Conservation (phyloP, 108 stramenopile species). For the Cyclotella choctawhatcheeana region DNA sequence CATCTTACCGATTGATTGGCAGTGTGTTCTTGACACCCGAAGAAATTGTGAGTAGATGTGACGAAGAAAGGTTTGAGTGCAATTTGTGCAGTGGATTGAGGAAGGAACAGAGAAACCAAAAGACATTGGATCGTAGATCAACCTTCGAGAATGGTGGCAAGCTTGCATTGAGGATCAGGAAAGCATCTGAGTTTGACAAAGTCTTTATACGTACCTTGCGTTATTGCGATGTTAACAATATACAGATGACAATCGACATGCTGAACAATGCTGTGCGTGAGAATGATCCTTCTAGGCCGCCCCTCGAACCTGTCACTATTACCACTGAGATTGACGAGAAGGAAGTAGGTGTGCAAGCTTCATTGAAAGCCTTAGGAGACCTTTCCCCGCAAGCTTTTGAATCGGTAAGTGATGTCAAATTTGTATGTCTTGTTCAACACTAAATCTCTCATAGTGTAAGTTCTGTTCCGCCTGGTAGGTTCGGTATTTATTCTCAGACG, state of each 20-base stretch:
- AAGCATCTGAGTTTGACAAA: slow-evolving; percentile 61
- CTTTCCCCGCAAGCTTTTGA: slow-evolving; percentile 37
- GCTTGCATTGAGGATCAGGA: slow-evolving; percentile 66
- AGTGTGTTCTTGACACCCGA: slow-evolving; percentile 46
- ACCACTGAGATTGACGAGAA: slow-evolving; percentile 66
- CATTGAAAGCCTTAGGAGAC: slow-evolving; percentile 43
- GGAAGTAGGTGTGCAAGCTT: slow-evolving; percentile 34
- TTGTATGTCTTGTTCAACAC: too few species aligned
- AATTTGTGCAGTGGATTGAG: slow-evolving; percentile 49
- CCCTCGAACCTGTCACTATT: slow-evolving; percentile 33
- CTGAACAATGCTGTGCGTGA: background rate
- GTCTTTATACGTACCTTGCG: slow-evolving; percentile 42
- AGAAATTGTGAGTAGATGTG: slow-evolving; percentile 57
- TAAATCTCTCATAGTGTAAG: too few species aligned
- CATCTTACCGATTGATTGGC: slow-evolving; percentile 50
- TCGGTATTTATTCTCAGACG: slow-evolving; percentile 35
- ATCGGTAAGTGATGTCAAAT: too few species aligned
- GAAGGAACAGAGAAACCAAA: slow-evolving; percentile 3
- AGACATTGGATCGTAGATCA: slow-evolving; percentile 3
- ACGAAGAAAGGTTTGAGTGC: slow-evolving; percentile 63
- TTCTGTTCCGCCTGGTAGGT: too few species aligned
- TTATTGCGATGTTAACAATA: slow-evolving; percentile 10
- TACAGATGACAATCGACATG: background rate
- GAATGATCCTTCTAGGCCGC: slow-evolving; percentile 1
- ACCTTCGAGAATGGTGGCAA: slow-evolving; percentile 28